Base-by-base conservation (phyloP, 495 filamentous ascomycete genomes). In the Podospora tetraspora region DNA sequence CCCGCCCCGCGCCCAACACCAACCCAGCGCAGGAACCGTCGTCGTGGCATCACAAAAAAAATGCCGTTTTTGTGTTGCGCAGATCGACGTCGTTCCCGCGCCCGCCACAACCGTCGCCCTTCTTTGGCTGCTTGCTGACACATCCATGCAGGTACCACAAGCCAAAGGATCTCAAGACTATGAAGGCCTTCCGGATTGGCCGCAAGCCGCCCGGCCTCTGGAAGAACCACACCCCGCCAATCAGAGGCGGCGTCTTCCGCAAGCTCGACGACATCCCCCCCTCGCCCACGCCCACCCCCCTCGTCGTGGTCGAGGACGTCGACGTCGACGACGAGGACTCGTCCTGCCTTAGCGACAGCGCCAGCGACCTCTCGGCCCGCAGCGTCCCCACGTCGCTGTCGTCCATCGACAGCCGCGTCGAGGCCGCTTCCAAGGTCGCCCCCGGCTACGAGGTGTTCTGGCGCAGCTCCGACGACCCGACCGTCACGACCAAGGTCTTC, bases 171-270 rank as follows among this genome's bases (percentile, higher is more conserved):
- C 83, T 84, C 66, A 76, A 88, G 68, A 85, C 84, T 63, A 95
- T 96, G 90, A 76, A 84, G 43, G 83, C 82, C 43, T 97, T 88
- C 73, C 88, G 90, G 71, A 94, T 97, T 77, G 92, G 92, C 63
- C 85, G 84, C 69, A 84, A 79, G 59, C 71, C 93, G 59, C 82
- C 90, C 70, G 90, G 90, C 16, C 80, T 77, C 61, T 96, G 92
- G 92, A 76, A 79, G 59, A 94, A 94, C 77, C 92, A 92, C 74
- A 78, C 89, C 21, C 92, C 92, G 29, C 92, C 92, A 10, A 91
- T 96, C 63, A 90, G 95, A 76, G 92, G 92, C 60, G 92, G 92
- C 59, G 84, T 84, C 70, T 96, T 91, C 80, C 84, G 86, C 83
- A 71, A 73, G 76, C 52, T 77, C 84, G 23, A 66, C 5, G 25